Conservation (phyloP, 129 eudicot species). For the Arctium minus region DNA sequence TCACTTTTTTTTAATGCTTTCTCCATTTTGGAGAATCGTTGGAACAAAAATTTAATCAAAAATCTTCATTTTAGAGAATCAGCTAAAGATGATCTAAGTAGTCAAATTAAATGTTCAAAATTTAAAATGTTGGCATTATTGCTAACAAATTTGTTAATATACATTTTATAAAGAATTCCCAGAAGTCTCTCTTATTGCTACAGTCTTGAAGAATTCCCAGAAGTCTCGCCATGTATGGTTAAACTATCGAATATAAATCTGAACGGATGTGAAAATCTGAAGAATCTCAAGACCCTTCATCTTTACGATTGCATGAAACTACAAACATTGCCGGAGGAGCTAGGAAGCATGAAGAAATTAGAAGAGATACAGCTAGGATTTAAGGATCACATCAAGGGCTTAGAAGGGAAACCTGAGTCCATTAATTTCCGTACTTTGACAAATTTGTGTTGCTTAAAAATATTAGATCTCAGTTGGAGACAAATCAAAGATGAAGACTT, state of each 20-base stretch:
- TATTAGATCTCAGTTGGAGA: not conserved
- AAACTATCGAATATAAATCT: not conserved
- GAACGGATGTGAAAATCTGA: not conserved
- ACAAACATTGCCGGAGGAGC: not conserved
- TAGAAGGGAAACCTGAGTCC: not conserved
- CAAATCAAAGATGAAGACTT: not conserved
- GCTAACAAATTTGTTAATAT: too few relatives aligned
- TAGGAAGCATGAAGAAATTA: not conserved
- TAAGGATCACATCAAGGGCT: not conserved
- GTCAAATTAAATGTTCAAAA: too few relatives aligned
- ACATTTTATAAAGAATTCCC: not conserved
- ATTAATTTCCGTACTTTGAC: not conserved
- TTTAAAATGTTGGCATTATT: too few relatives aligned
- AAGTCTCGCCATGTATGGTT: slow-evolving; percentile 7
- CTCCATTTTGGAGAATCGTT: too few relatives aligned
- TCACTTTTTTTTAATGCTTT: too few relatives aligned
- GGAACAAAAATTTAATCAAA: too few relatives aligned
- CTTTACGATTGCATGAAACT: not conserved
- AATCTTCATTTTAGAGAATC: too few relatives aligned
- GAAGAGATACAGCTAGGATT: not conserved
- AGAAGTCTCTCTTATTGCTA: not conserved
- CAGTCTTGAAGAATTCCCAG: slow-evolving; percentile 8
- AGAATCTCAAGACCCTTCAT: not conserved
- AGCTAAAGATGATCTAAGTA: too few relatives aligned
- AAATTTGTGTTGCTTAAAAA: not conserved